A percentile compares a stretch with the other conserved stretches of the same genome.
phyloP scores from a whole-genome alignment of 2,329 filamentous ascomycete species.

The Lanzia echinophila region DNA sequence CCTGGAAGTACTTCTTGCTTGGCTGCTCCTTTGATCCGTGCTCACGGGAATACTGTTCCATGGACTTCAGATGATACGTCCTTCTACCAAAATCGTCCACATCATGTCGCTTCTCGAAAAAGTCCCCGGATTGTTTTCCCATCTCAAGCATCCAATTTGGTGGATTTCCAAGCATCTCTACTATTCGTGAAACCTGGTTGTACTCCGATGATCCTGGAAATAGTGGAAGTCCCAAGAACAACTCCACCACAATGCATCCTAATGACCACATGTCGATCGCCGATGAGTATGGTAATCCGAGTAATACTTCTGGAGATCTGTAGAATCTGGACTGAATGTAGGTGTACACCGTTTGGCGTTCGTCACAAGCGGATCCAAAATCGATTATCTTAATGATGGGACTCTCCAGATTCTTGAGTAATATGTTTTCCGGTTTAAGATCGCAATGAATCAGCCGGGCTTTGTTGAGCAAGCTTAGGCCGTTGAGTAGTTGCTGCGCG shows the following conservation, averaged over 20 bases:
- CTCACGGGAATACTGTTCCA: slow-evolving; percentile 96
- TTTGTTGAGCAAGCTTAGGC: slow-evolving; percentile 87
- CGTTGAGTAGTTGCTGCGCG: slow-evolving; percentile 91
- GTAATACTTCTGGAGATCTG: slow-evolving; percentile 86
- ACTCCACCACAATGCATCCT: slow-evolving; percentile 94
- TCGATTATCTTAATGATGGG: slow-evolving; percentile 99
- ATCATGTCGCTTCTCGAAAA: slow-evolving; percentile 79
- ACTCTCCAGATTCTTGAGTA: slow-evolving; percentile 96
- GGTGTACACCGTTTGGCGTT: slow-evolving; percentile 96
- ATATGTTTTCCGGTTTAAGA: slow-evolving; percentile 94
- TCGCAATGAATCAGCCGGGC: slow-evolving; percentile 96
- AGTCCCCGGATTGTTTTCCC: slow-evolving; percentile 95
- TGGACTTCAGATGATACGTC: slow-evolving; percentile 86
- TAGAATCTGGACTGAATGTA: slow-evolving; percentile 99
- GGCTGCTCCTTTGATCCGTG: slow-evolving; percentile 96
- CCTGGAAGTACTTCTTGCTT: slow-evolving; percentile 99
- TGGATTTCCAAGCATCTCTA: slow-evolving; percentile 94
- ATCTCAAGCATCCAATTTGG: slow-evolving; percentile 99
- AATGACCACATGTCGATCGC: slow-evolving; percentile 99
- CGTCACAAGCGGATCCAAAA: slow-evolving; percentile 96
- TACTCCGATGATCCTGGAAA: slow-evolving; percentile 98
- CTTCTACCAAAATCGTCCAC: slow-evolving; percentile 88
- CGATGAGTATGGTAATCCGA: slow-evolving; percentile 95
- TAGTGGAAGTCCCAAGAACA: slow-evolving; percentile 88
- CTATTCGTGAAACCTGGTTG: slow-evolving; percentile 94